Evolutionary conservation across 164 flowering plant species (phyloP).

Genomic region (grape (Vitis vinifera)): DNA sequence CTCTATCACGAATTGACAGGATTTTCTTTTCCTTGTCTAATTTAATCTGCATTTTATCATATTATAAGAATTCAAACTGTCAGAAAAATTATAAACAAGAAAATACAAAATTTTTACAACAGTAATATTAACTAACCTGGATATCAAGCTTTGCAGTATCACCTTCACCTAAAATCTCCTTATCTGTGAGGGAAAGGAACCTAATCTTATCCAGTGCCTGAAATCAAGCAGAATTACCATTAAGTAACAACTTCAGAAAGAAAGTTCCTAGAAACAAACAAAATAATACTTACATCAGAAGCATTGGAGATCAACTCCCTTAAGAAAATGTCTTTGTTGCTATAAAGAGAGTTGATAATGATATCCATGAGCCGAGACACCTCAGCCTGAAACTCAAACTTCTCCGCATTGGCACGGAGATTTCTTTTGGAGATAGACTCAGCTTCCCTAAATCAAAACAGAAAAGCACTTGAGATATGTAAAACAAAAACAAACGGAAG

Average conservation of each 20-base stretch:
- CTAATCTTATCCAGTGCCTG: conserved; percentile 98
- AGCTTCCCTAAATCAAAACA: conserved; percentile 59
- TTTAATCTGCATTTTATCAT: conserved; percentile 64
- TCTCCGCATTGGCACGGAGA: conserved; percentile 82
- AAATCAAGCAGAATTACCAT: conserved; percentile 2
- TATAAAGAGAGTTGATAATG: conserved; percentile 90
- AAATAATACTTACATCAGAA: conserved; percentile 71
- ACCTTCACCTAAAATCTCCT: conserved; percentile 95
- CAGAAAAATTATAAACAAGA: background rate
- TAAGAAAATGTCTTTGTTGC: conserved; percentile 95
- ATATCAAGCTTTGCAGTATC: conserved; percentile 89
- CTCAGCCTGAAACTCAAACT: conserved; percentile 99
- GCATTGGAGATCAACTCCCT: conserved; percentile 98
- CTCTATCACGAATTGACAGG: conserved; percentile 90
- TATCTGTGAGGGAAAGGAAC: conserved; percentile 88
- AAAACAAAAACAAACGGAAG: background rate
- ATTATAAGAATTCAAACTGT: background rate
- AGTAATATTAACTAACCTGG: conserved; percentile 48
- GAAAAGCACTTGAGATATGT: background rate
- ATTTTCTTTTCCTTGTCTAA: conserved; percentile 91
- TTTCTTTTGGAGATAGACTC: conserved; percentile 83
- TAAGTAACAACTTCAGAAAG: background rate
- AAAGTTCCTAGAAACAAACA: background rate
- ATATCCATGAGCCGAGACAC: conserved; percentile 98
- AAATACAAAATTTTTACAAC: no score